Percentiles rank a stretch among this genome's conserved stretches.
Conservation (phyloP, 805 yeast genomes). For the Candida pseudofarinosa region DNA sequence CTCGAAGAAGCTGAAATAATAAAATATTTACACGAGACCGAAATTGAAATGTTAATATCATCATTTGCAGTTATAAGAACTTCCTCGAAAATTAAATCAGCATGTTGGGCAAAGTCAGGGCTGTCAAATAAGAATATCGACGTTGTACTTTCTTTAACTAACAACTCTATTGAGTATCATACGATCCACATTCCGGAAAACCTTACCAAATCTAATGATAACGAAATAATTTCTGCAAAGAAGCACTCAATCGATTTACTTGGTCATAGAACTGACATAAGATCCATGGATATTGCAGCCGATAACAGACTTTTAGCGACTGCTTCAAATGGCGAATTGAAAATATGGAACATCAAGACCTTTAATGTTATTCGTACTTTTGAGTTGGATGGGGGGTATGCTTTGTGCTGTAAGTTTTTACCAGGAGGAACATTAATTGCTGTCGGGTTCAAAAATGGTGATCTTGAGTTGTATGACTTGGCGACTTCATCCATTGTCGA, state of each 20-base stretch:
- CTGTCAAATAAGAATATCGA: conserved; percentile 48
- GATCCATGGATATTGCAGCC: conserved; percentile 76
- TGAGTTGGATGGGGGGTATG: conserved; percentile 70
- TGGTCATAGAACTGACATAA: conserved; percentile 89
- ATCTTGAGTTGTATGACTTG: conserved; percentile 77
- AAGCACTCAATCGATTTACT: conserved; percentile 60
- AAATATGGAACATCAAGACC: conserved; percentile 81
- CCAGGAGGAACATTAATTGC: conserved; percentile 91
- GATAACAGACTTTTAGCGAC: conserved; percentile 81
- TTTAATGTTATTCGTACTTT: conserved; percentile 78
- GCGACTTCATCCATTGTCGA: conserved; percentile 75
- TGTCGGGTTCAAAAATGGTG: conserved; percentile 86
- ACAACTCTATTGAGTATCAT: conserved; percentile 74
- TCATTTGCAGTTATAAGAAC: conserved; percentile 69
- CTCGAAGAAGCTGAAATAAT: conserved; percentile 51
- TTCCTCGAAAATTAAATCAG: conserved; percentile 56
- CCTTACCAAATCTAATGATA: conserved; percentile 42
- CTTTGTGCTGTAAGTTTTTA: conserved; percentile 71
- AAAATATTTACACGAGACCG: conserved; percentile 36
- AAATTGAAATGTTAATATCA: conserved; percentile 58
- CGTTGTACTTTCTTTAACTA: conserved; percentile 59
- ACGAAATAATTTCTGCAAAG: conserved; percentile 43
- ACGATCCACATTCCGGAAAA: conserved; percentile 54
- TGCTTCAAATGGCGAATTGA: conserved; percentile 85
- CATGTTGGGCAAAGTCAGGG: conserved; percentile 53